Evolutionary conservation across 176 grass and related monocot species (phyloP).

Genomic region (Elymus sibiricus): DNA sequence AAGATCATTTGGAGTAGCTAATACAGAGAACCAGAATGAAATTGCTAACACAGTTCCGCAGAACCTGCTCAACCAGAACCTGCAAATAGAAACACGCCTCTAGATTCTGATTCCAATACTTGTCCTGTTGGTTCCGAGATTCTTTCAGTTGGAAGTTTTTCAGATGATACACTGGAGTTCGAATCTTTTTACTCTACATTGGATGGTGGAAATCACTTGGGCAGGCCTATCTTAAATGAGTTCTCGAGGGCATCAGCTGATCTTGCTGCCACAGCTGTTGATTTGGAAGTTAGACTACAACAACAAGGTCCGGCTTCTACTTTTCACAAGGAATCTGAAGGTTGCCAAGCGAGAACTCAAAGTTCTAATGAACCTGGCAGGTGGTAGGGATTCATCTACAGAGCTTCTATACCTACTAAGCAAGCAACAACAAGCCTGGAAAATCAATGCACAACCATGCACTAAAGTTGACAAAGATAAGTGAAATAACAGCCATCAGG

Average conservation of each 20-base stretch:
- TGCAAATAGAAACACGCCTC: slow-evolving; percentile 35
- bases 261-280: too few species aligned
- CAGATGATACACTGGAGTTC: slow-evolving; percentile 78
- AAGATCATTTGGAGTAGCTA: too few species aligned
- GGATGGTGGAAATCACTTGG: slow-evolving; percentile 56
- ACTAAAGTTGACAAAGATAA: too few species aligned
- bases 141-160: slow-evolving; percentile 48
- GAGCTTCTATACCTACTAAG: slow-evolving; percentile 39
- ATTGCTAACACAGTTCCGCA: slow-evolving; percentile 55
- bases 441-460: too few species aligned
- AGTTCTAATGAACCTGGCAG: slow-evolving; percentile 90
- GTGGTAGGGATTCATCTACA: slow-evolving; percentile 86
- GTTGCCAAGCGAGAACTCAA: too few species aligned
- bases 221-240: slow-evolving; percentile 37
- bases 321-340: too few species aligned
- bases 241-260: too few species aligned
- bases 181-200: slow-evolving; percentile 70
- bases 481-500: too few species aligned
- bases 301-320: too few species aligned
- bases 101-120: slow-evolving; percentile 47
- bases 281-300: too few species aligned
- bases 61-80: slow-evolving; percentile 45
- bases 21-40: slow-evolving; percentile 53
- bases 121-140: slow-evolving; percentile 47
- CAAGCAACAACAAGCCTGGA: too few species aligned